These are phyloP conservation scores for Porodaedalea pini DNA, from an alignment of 1,284 basidiomycete species.

Conservation along the genomic window DNA sequence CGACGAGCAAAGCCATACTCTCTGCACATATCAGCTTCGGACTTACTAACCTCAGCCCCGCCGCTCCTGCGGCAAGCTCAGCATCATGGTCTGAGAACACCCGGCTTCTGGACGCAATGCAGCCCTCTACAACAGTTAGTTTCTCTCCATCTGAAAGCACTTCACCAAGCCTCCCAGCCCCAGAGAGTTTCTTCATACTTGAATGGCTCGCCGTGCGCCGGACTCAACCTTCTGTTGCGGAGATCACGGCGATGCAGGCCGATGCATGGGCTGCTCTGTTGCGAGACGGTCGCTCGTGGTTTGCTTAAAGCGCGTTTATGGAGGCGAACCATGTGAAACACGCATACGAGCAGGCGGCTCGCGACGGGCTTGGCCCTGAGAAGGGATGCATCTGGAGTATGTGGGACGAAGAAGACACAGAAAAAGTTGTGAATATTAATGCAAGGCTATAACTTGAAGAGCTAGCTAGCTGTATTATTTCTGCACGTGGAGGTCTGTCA, in stretches of 20 bases:
- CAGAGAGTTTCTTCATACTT: constrained; percentile 61
- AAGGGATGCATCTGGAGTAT: constrained; percentile 59
- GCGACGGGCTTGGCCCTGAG: constrained; percentile 46
- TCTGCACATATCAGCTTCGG: constrained; percentile 47
- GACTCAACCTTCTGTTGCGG: constrained; percentile 39
- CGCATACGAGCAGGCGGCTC: constrained; percentile 44
- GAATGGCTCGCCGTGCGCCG: constrained; percentile 58
- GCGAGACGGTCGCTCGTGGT: constrained; percentile 51
- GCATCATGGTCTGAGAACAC: constrained; percentile 39
- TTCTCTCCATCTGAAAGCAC: constrained; percentile 20
- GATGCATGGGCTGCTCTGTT: constrained; percentile 54
- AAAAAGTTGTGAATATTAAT: neutral
- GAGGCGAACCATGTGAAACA: constrained; percentile 42
- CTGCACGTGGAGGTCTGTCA: neutral
- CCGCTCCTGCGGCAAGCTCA: constrained; percentile 29
- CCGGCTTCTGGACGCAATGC: constrained; percentile 17
- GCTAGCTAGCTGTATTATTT: neutral
- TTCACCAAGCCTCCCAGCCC: constrained; percentile 28
- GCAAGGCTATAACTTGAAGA: neutral
- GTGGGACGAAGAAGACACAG: constrained; percentile 40
- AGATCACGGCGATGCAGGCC: constrained; percentile 48
- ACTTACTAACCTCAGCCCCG: constrained; percentile 49
- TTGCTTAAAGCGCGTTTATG: constrained; percentile 46
- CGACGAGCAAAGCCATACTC: constrained; percentile 34
- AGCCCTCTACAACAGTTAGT: constrained; percentile 3